These are phyloP conservation scores for Neofusicoccum cordaticola DNA, from an alignment of 2,329 filamentous ascomycete genomes.

Conservation along the genomic window DNA sequence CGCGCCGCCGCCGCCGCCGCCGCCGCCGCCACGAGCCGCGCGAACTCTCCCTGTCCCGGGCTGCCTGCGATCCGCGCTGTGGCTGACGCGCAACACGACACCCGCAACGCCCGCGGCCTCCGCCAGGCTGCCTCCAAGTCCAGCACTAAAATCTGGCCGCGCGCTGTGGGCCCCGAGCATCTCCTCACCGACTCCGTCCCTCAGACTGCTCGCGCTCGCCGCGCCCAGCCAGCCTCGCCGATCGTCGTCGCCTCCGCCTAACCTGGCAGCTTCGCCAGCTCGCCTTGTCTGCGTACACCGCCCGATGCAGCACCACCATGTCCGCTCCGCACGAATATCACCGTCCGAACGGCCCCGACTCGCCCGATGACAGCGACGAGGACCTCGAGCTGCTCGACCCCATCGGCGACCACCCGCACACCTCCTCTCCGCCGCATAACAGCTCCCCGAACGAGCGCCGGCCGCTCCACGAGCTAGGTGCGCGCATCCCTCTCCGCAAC, in stretches of 20 bases:
- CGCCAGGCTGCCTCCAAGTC: not conserved
- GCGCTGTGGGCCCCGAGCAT: not conserved
- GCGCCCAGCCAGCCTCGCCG: constrained; percentile 15
- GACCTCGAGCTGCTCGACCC: constrained; percentile 78
- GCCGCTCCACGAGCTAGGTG: constrained; percentile 42
- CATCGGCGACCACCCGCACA: constrained; percentile 26
- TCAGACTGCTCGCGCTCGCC: not conserved
- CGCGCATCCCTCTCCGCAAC: constrained; percentile 67
- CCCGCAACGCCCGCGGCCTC: not conserved
- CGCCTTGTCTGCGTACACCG: constrained; percentile 28
- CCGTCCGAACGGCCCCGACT: constrained; percentile 62
- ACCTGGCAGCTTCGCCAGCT: constrained; percentile 17
- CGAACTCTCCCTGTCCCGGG: not conserved
- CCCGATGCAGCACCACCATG: constrained; percentile 36
- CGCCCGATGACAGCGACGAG: constrained; percentile 60
- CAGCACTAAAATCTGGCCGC: not conserved
- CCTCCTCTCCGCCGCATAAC: constrained; percentile 28
- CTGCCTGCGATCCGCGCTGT: not conserved
- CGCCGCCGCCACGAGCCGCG: not conserved
- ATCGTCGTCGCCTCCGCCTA: constrained; percentile 9
- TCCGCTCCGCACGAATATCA: constrained; percentile 46
- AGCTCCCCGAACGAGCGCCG: constrained; percentile 31
- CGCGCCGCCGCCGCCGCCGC: not conserved
- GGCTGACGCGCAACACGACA: constrained; percentile 1
- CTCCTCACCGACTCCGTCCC: not conserved